A percentile compares a stretch with the other conserved stretches of the same genome.
These are phyloP conservation scores for Penicillium sp. DNA, from an alignment of 2,329 filamentous ascomycete species.

Conservation along the genomic window DNA sequence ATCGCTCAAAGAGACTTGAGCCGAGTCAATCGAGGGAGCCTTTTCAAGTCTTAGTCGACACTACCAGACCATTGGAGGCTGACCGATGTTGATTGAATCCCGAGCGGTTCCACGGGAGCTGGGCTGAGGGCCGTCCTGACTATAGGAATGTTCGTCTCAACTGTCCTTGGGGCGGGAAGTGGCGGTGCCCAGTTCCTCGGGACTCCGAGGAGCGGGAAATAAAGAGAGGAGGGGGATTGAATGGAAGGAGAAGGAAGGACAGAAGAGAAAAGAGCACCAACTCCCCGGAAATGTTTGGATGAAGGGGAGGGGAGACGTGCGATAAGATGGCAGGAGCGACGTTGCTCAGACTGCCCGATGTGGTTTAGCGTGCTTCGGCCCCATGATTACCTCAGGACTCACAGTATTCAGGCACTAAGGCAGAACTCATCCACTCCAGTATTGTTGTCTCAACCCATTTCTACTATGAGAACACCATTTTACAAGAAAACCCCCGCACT, in stretches of 20 bases:
- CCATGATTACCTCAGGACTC: slow-evolving; percentile 12
- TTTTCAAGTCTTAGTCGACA: neutral
- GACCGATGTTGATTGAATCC: slow-evolving; percentile 3
- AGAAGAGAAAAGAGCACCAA: slow-evolving; percentile 7
- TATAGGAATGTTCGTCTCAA: slow-evolving; percentile 5
- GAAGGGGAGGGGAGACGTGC: slow-evolving; percentile 20
- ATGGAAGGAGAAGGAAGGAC: slow-evolving; percentile 3
- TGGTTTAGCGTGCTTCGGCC: slow-evolving; percentile 16
- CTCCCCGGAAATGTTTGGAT: slow-evolving; percentile 15
- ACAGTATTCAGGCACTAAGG: neutral
- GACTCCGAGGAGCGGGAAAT: neutral
- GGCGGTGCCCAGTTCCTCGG: slow-evolving; percentile 6
- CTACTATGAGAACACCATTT: neutral
- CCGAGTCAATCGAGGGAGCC: neutral
- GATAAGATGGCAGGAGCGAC: slow-evolving; percentile 29
- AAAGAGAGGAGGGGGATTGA: neutral
- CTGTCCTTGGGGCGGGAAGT: slow-evolving; percentile 4
- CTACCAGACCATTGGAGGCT: slow-evolving; percentile 15
- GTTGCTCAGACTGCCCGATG: slow-evolving; percentile 18
- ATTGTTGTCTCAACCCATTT: neutral
- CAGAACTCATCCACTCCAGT: slow-evolving; percentile 3
- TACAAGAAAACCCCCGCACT: neutral
- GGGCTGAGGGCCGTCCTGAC: neutral
- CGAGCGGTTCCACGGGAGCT: slow-evolving; percentile 5
- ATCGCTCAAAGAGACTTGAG: neutral